Evolutionary conservation across 2,329 filamentous ascomycete genomes (phyloP), one percentile per base, ranked within the genome.

Genomic region (Helotiales sp.): DNA sequence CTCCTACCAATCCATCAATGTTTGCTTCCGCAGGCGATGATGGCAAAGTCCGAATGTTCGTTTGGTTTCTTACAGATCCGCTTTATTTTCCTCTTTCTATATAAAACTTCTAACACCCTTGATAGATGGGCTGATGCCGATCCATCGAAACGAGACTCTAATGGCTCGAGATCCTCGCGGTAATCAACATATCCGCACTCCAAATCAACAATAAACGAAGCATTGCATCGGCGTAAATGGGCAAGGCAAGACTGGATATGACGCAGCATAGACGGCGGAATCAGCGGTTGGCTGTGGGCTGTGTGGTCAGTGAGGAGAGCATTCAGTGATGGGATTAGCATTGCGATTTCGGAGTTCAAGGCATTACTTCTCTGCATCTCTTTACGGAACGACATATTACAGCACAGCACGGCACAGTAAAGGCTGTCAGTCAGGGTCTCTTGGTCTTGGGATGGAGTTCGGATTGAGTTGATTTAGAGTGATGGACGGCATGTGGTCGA

Each of bases 11-110:
- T 69, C 86, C 91, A 1, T 84, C 84, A 60, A 88, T 97, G 78
- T 91, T 97, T 74, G 95, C 92, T 15, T 93, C 92, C 12, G 93
- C 90, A 58, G 93, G 93, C 17, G 95, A 99, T 72, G 95, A 98
- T 69, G 81, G 82, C 54, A 86, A 83, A 70, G 87, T 98, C 63
- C 87, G 88, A 75, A 92, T 99, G 89, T 97, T 79, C 79, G 89
- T 78, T 59, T n/a, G n/a, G n/a, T n/a, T n/a, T n/a, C n/a, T n/a
- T n/a, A n/a, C n/a, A n/a, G n/a, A n/a, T n/a, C 15, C 40, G n/a
- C 6, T 22, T n/a, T 9, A 13, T 3, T 24, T 17, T 22, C 46
- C 5, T 17, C 40, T 15, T 12, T 5, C 17, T 7, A n/a, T 27
- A 6, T 6, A 15, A 44, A 7, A 25, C 3, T 44, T 6, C 40